A percentile compares a stretch with the other conserved stretches of the same genome.
phyloP scores from a whole-genome alignment of 441 rosid genomes.

The Erodium chrysanthum region DNA sequence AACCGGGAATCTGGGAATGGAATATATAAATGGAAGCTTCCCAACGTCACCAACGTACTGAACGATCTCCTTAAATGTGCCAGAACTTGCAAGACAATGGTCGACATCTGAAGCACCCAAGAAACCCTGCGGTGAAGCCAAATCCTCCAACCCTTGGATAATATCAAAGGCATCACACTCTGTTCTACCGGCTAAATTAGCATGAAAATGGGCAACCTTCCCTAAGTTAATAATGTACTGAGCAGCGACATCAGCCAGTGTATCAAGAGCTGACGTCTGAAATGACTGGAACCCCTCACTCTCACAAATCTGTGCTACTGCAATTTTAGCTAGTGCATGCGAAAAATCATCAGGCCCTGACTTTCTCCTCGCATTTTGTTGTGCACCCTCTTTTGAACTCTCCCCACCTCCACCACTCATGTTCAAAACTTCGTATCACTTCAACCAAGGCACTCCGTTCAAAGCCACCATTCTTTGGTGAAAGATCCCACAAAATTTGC shows the following conservation, averaged over 20 bases:
- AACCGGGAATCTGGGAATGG: slow-evolving; percentile 55
- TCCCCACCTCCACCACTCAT: slow-evolving; percentile 90
- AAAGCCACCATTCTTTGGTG: slow-evolving; percentile 25
- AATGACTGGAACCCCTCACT: slow-evolving; percentile 61
- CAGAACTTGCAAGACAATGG: slow-evolving; percentile 54
- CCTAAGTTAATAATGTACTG: slow-evolving; percentile 46
- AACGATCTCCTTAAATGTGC: slow-evolving; percentile 49
- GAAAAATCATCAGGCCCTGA: slow-evolving; percentile 42
- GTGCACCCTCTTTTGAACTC: slow-evolving; percentile 47
- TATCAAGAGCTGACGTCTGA: slow-evolving; percentile 70
- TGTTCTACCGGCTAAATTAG: slow-evolving; percentile 60
- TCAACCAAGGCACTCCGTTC: slow-evolving; percentile 24
- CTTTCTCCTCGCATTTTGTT: slow-evolving; percentile 26
- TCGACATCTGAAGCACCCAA: slow-evolving; percentile 52
- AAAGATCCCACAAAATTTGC: slow-evolving; percentile 9
- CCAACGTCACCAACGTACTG: slow-evolving; percentile 47
- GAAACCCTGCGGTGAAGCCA: slow-evolving; percentile 51
- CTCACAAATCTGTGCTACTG: slow-evolving; percentile 67
- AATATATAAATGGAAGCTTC: slow-evolving; percentile 50
- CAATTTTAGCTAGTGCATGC: slow-evolving; percentile 50
- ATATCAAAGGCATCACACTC: slow-evolving; percentile 58
- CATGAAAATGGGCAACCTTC: slow-evolving; percentile 40
- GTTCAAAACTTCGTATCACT: slow-evolving; percentile 67
- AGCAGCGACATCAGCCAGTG: slow-evolving; percentile 44
- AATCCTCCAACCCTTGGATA: slow-evolving; percentile 63